Evolutionary conservation across 1,284 basidiomycete genomes (phyloP), one percentile per base, ranked within the genome.

Genomic region (Ganoderma leucocontextum): DNA sequence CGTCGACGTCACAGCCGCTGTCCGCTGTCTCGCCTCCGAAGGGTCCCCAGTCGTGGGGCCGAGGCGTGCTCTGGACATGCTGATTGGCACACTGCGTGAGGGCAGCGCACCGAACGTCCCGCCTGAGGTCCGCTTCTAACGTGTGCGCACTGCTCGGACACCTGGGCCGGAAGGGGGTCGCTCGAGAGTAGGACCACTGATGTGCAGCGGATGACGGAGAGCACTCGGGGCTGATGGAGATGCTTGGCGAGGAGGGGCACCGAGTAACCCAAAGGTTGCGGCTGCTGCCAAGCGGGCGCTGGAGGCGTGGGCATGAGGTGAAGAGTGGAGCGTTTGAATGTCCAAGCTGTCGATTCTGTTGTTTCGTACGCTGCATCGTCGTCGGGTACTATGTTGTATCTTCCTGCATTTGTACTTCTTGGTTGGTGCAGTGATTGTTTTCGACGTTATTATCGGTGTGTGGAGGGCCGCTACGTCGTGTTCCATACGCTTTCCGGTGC

Each of bases 121-220:
- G 22, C 80, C 86, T 22, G 93, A 94, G 80, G 85, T 95, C 63
- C 87, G 92, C n/a, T 61, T 82, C 87, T 29, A 95, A 95, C 74
- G 85, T 88, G 29, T 94, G 93, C 75, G 86, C 89, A 6, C 83
- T 95, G 70, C 80, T 94, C 36, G 83, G 86, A 59, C 90, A 93
- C 73, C 75, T 93, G 29, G 85, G 82, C 52, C 76, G 85, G 61
- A 86, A 85, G 71, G 83, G 88, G 71, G 79, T 82, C 3, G 78
- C 86, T 19, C 12, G 74, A 71, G 59, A 76, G 72, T 72, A 75
- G 77, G 65, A 70, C 67, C 49, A 73, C 68, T 38, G 84, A n/a
- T n/a, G n/a, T n/a, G n/a, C n/a, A n/a, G n/a, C n/a, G n/a, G n/a
- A n/a, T n/a, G n/a, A n/a, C n/a, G n/a, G n/a, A n/a, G n/a, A n/a